Evolutionary conservation across 495 filamentous ascomycete species (phyloP), one percentile per base, ranked within the genome.

Genomic region (Apiosordaria backusii): DNA sequence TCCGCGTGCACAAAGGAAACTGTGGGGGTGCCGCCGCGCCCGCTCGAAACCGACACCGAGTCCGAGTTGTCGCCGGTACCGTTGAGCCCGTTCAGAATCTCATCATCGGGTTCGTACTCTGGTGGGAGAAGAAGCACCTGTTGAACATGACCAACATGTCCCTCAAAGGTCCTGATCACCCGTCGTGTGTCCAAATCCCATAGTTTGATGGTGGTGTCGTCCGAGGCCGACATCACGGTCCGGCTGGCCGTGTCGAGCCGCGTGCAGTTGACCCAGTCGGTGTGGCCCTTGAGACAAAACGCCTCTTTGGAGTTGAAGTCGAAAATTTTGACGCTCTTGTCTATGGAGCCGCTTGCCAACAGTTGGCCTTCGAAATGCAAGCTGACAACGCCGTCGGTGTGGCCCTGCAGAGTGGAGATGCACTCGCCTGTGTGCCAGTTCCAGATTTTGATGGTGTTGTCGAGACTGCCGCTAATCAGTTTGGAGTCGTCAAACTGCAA

Each of bases 71-170:
- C 85, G 45, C 83, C 82, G 29, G 81, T 80, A 24, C 85, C 81
- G 50, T 68, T 69, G 62, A 54, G 22, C 10, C 74, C 72, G 9
- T 75, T 70, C 52, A 83, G 78, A 52, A 77, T 26, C 24, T 87
- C 85, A 18, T 89, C 86, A 69, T 97, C 92, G n/a, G 93, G 86
- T 68, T 97, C 92, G 66, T 93, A 95, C 68, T 96, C 93, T 22
- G 87, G 80, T 0, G 94, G 92, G 50, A 98, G 80, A 1, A 89
- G 84, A 22, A 95, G 77, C 15, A 97, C 89, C 72, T 97, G 92
- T 72, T 98, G 96, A 1, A 98, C 94, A 67, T 96, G 93, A 27
- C 93, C 95, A 24, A 97, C 92, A 69, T 98, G 95, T n/a, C 93
- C 93, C 70, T 94, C 86, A 74, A 93, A 97, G 1, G 87, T 89